Evolutionary conservation across 805 yeast genomes (phyloP).

Genomic region (Ogataea thermomethanolica): DNA sequence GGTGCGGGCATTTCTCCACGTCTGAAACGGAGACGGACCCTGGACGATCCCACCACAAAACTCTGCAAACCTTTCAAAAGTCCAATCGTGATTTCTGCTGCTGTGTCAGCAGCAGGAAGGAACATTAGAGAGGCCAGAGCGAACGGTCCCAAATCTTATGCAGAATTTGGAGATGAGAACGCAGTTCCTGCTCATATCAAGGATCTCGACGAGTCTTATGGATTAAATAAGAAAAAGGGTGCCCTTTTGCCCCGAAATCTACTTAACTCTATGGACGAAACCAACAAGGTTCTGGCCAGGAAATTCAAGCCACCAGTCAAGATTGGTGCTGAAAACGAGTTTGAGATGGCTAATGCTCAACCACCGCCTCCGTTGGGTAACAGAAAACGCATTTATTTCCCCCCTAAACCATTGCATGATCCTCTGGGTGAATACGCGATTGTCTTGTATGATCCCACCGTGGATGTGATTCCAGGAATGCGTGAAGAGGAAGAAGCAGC

Average conservation of each 20-base stretch:
- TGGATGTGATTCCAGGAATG: constrained; percentile 50
- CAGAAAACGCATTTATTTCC: constrained; percentile 58
- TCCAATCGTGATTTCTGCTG: constrained; percentile 42
- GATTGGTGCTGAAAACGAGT: constrained; percentile 35
- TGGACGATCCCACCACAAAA: constrained; percentile 47
- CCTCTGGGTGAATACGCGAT: constrained; percentile 92
- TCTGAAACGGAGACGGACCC: constrained; percentile 52
- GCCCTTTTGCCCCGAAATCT: constrained; percentile 59
- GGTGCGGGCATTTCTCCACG: constrained; percentile 66
- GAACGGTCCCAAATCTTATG: constrained; percentile 39
- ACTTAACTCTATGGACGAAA: constrained; percentile 36
- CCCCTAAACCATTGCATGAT: constrained; percentile 94
- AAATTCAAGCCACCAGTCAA: constrained; percentile 64
- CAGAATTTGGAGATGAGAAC: constrained; percentile 33
- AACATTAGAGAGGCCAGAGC: constrained; percentile 28
- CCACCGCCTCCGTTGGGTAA: constrained; percentile 86
- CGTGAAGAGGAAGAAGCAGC: constrained; percentile 26
- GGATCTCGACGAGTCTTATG: constrained; percentile 24
- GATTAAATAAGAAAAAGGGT: constrained; percentile 43
- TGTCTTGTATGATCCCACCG: constrained; percentile 91
- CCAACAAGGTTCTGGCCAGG: constrained; percentile 41
- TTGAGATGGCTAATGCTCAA: constrained; percentile 27
- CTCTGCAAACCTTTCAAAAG: constrained; percentile 67
- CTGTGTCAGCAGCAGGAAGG: constrained; percentile 12
- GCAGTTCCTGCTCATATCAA: constrained; percentile 35